A percentile compares a stretch with the other conserved stretches of the same genome.
phyloP scores from a whole-genome alignment of 306 rosid species.

The Castanea sativa region DNA sequence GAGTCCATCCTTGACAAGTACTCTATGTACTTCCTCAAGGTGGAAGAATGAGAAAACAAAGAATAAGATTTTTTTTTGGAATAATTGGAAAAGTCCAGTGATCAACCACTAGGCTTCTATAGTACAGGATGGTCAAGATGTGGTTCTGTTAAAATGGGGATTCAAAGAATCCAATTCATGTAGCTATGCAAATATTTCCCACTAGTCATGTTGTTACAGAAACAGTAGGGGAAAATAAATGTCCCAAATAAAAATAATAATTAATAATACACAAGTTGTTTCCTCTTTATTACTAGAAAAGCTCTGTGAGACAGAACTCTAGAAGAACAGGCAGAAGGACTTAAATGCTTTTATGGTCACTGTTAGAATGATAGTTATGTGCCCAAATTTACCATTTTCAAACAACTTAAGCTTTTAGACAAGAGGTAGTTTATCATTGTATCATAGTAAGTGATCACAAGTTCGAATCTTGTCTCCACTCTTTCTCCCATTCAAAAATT shows the following conservation, averaged over 20 bases:
- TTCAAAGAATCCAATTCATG: neutral
- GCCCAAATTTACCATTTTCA: too few relatives aligned
- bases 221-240: neutral
- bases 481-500: too few relatives aligned
- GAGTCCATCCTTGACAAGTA: neutral
- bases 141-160: neutral
- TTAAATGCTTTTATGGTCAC: neutral
- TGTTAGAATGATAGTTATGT: too few relatives aligned
- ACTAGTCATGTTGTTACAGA: neutral
- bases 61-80: neutral
- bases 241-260: neutral
- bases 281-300: conserved; percentile 9
- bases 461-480: too few relatives aligned
- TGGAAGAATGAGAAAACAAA: neutral
- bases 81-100: neutral
- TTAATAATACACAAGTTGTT: neutral
- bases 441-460: too few relatives aligned
- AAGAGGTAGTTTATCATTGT: too few relatives aligned
- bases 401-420: too few relatives aligned
- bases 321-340: neutral
- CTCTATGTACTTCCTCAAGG: neutral
- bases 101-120: neutral
- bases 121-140: neutral
- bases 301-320: neutral
- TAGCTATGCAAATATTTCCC: neutral